Base-by-base conservation (phyloP, 306 rosid species). In the Vigna angularis region DNA sequence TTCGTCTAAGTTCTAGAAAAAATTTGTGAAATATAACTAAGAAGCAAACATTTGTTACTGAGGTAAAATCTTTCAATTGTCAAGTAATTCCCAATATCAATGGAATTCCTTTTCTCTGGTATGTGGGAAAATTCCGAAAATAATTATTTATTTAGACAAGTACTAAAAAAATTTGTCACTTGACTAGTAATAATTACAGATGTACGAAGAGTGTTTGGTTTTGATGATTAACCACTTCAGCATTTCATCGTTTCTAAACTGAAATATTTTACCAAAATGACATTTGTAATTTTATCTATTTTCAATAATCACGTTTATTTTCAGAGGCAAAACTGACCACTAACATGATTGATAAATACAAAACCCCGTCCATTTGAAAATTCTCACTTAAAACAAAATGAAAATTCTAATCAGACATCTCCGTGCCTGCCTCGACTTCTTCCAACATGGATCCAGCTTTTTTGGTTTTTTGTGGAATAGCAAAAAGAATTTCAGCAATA, bases 31-130 rank as follows among this genome's bases (percentile, higher is more conserved):
- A 74, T 50, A 52, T 52, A 80, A 17, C 65, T 13, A 13, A 22
- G 81, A 83, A 72, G 70, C 55, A 80, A 56, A 67, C 50, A 32
- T 76, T 56, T 66, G 71, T 62, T 50, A 26, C 51, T 66, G 72
- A 59, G 72, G 71, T 81, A 81, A 64, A 55, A 56, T 62, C 72
- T 72, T 65, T 26, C 26, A 74, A 71, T 38, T 61, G 59, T 52
- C 48, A 70, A 69, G 64, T 71, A 53, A 72, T 49, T 81, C 76
- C 53, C 53, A 48, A 47, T 13, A 70, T 58, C 34, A 45, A 67
- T 52, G 45, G 48, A 74, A 18, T 48, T 16, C 48, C 20, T 48
- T 49, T 14, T 34, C 20, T 65, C 0, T 28, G 18, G 18, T 28
- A n/a, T 11, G 47, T 12, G 16, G 32, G 40, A 55, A 55, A 53